Conservation (phyloP, 176 grass and related monocot genomes). For the Cenchrus americanus region DNA sequence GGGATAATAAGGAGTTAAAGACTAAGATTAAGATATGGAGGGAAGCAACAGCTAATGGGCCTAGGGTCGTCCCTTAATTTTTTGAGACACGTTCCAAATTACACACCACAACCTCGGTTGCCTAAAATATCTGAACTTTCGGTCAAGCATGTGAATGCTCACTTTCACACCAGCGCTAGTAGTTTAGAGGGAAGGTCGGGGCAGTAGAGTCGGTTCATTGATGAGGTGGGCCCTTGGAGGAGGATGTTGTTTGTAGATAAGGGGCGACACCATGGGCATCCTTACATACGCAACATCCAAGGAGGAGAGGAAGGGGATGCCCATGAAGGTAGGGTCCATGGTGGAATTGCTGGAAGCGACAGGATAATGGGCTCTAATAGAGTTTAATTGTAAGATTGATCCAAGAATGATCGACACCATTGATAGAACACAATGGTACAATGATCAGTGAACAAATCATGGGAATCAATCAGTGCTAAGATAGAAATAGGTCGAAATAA, state of each 20-base stretch:
- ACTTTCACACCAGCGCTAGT: too few species aligned
- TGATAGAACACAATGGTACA: not conserved
- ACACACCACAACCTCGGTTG: too few species aligned
- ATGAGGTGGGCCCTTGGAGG: not conserved
- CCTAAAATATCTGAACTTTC: too few species aligned
- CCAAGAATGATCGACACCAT: not conserved
- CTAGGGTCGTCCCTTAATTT: too few species aligned
- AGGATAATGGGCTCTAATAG: too few species aligned
- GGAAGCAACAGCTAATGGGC: not conserved
- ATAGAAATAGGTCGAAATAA: not conserved
- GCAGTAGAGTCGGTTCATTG: too few species aligned
- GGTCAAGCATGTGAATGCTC: too few species aligned
- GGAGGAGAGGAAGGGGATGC: not conserved
- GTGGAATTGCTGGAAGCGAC: not conserved
- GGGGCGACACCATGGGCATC: not conserved
- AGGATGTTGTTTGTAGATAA: not conserved
- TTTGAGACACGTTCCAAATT: too few species aligned
- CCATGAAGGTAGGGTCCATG: not conserved
- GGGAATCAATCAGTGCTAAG: not conserved
- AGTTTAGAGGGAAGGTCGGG: too few species aligned
- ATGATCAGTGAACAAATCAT: not conserved
- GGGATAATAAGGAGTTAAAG: too few species aligned
- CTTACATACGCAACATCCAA: not conserved
- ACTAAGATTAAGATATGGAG: not conserved
- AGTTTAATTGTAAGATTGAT: not conserved